A percentile compares a stretch with the other conserved stretches of the same genome.
phyloP scores from a whole-genome alignment of 306 rosid genomes.

The Canavalia ensiformis region DNA sequence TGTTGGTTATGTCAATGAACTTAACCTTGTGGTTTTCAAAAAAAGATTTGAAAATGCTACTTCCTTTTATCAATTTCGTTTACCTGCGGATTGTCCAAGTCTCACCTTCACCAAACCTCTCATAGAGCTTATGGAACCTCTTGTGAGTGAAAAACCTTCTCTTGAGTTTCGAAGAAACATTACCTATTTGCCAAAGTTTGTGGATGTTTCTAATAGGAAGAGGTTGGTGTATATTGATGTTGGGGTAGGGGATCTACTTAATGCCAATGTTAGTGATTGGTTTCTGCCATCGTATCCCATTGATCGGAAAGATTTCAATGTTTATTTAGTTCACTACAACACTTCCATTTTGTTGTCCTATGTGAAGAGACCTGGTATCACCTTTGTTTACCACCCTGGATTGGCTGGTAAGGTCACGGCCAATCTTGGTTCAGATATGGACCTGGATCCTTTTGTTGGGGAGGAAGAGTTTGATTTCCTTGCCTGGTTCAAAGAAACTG shows the following conservation, averaged over 20 bases:
- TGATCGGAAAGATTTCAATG: conserved; percentile 66
- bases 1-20: conserved; percentile 61
- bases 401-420: conserved; percentile 62
- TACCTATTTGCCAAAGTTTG: conserved; percentile 72
- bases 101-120: conserved; percentile 63
- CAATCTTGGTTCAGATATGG: conserved; percentile 37
- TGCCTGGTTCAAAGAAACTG: conserved; percentile 93
- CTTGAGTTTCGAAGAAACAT: conserved; percentile 41
- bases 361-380: conserved; percentile 80
- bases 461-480: conserved; percentile 82
- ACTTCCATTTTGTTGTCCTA: conserved; percentile 74
- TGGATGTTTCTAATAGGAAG: conserved; percentile 67
- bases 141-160: conserved; percentile 58
- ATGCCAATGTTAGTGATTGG: conserved; percentile 64
- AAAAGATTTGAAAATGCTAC: conserved; percentile 59
- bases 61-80: conserved; percentile 58
- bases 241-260: conserved; percentile 76
- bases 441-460: conserved; percentile 65
- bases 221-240: conserved; percentile 77
- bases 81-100: conserved; percentile 82
- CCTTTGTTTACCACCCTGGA: conserved; percentile 95
- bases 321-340: conserved; percentile 91
- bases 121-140: conserved; percentile 73
- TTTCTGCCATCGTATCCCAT: conserved; percentile 78
- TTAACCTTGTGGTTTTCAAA: conserved; percentile 79